These are phyloP conservation scores for Cladosporium velox DNA, from an alignment of 2,329 filamentous ascomycete genomes.

Conservation along the genomic window DNA sequence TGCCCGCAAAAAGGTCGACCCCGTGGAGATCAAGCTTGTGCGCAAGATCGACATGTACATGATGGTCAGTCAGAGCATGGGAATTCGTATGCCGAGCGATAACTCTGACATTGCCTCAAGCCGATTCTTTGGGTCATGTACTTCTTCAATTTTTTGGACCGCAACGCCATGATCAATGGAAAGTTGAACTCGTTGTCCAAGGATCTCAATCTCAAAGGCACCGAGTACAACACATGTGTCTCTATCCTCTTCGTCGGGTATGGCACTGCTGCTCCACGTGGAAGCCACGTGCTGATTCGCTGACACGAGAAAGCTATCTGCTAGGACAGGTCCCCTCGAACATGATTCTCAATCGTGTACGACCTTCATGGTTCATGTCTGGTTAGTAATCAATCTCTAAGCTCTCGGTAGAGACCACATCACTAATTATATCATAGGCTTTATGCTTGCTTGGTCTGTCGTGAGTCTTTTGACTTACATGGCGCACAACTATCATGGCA, in stretches of 20 bases:
- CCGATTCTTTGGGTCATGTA: slow-evolving; percentile 32
- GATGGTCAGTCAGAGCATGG: slow-evolving; percentile 26
- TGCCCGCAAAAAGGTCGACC: slow-evolving; percentile 36
- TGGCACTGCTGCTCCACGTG: too few relatives aligned
- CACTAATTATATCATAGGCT: slow-evolving; percentile 19
- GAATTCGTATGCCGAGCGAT: background rate
- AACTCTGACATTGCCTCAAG: background rate
- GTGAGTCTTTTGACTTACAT: slow-evolving; percentile 31
- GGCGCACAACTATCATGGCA: slow-evolving; percentile 28
- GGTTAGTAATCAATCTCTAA: background rate
- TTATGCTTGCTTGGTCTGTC: slow-evolving; percentile 37
- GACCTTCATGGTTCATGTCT: slow-evolving; percentile 46
- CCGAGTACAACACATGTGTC: slow-evolving; percentile 59
- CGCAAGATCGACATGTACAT: slow-evolving; percentile 35
- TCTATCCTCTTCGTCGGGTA: slow-evolving; percentile 42
- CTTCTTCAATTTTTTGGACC: slow-evolving; percentile 34
- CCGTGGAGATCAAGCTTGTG: slow-evolving; percentile 33
- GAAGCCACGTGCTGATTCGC: background rate
- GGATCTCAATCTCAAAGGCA: slow-evolving; percentile 57
- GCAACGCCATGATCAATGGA: slow-evolving; percentile 21
- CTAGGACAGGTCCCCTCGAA: slow-evolving; percentile 46
- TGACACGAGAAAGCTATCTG: slow-evolving; percentile 34
- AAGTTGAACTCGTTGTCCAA: slow-evolving; percentile 48
- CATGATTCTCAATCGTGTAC: slow-evolving; percentile 49
- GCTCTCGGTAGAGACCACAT: background rate